A percentile compares a stretch with the other conserved stretches of the same genome.
These are phyloP conservation scores for Syzygium grande DNA, from an alignment of 345 rosid genomes.

Conservation along the genomic window DNA sequence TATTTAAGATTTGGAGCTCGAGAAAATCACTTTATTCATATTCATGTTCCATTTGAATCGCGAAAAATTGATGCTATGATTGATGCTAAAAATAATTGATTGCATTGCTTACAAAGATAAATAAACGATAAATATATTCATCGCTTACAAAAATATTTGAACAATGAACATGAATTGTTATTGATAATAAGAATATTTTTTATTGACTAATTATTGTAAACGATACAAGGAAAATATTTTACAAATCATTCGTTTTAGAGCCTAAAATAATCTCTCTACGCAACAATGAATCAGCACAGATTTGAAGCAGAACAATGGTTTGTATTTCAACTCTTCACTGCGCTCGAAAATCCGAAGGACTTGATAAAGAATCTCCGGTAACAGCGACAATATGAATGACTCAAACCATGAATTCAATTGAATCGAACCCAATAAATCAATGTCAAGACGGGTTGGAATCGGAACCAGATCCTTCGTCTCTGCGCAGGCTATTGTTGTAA, in stretches of 20 bases:
- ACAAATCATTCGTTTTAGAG: no score
- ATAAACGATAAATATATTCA: no score
- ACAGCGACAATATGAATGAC: neutral
- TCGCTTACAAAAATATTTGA: no score
- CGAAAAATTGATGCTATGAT: no score
- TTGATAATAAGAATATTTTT: neutral
- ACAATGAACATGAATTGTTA: neutral
- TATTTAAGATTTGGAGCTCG: no score
- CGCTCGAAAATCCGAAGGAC: neutral
- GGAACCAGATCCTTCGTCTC: neutral
- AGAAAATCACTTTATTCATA: no score
- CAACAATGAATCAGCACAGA: neutral
- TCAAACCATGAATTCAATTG: neutral
- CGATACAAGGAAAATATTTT: rapidly evolving
- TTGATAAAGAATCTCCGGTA: neutral
- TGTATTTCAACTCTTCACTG: neutral
- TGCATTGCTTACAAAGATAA: no score
- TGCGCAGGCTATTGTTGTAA: constrained; percentile 34
- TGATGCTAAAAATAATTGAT: no score
- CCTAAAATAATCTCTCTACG: neutral
- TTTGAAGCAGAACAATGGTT: neutral
- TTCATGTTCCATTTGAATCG: no score
- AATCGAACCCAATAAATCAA: neutral
- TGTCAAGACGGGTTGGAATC: neutral
- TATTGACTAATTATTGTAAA: neutral